phyloP scores from a whole-genome alignment of 1,284 basidiomycete species.

The Phellopilus nigrolimitatus region DNA sequence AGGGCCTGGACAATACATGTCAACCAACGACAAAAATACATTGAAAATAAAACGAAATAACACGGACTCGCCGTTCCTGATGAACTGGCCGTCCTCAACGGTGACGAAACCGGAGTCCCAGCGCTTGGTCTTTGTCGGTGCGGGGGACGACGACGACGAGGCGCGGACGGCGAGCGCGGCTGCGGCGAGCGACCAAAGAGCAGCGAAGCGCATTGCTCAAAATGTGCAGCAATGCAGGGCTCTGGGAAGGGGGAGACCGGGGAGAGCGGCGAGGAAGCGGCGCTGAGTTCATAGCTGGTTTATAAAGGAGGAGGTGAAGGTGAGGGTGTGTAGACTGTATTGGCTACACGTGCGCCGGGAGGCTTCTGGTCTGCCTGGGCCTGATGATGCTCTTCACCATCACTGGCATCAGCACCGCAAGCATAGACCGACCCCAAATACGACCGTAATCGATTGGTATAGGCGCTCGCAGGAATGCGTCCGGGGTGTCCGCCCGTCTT shows the following conservation, averaged over 20 bases:
- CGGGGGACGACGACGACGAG: constrained; percentile 22
- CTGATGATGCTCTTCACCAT: too few relatives aligned
- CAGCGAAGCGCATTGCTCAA: constrained; percentile 4
- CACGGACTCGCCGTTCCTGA: constrained; percentile 45
- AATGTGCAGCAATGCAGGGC: constrained; percentile 1
- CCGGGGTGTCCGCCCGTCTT: too few relatives aligned
- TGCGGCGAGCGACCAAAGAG: not conserved
- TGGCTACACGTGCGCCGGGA: too few relatives aligned
- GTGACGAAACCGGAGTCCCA: constrained; percentile 36
- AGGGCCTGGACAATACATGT: constrained; percentile 33
- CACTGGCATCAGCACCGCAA: too few relatives aligned
- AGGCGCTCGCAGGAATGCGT: too few relatives aligned
- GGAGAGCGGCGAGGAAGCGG: not conserved
- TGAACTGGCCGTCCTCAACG: constrained; percentile 39
- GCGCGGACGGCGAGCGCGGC: constrained; percentile 1
- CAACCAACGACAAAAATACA: not conserved
- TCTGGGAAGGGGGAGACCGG: not conserved
- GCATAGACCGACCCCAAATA: too few relatives aligned
- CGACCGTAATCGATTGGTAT: too few relatives aligned
- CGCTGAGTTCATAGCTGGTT: not conserved
- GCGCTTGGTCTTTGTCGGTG: constrained; percentile 22
- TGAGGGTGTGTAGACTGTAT: not conserved
- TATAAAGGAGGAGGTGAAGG: not conserved
- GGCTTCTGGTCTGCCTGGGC: too few relatives aligned
- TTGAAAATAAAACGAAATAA: not conserved